Percentiles rank a stretch among this genome's conserved stretches.
Conservation (phyloP, 1,284 basidiomycete species). For the Pseudozyma thailandica region DNA sequence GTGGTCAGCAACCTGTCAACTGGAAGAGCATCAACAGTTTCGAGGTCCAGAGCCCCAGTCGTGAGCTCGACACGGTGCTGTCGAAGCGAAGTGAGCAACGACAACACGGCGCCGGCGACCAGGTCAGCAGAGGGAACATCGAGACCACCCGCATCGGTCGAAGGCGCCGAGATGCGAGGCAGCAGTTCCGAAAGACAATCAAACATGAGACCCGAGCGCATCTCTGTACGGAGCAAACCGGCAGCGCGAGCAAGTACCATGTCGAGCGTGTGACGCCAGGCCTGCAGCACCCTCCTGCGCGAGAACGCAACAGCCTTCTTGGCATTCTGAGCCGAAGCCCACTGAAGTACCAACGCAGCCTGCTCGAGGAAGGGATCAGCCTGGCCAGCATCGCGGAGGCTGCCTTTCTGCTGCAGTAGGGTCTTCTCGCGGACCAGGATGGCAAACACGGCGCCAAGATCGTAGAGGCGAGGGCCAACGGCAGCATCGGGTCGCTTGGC, state of each 20-base stretch:
- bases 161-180: slow-evolving; percentile 53
- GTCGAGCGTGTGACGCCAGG: slow-evolving; percentile 64
- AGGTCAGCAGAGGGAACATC: slow-evolving; percentile 80
- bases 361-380: slow-evolving; percentile 59
- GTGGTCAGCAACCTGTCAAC: slow-evolving; percentile 79
- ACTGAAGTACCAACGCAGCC: slow-evolving; percentile 53
- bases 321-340: slow-evolving; percentile 62
- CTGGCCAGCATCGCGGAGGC: slow-evolving; percentile 45
- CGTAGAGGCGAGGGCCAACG: slow-evolving; percentile 80
- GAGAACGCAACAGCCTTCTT: slow-evolving; percentile 57
- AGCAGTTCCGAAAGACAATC: slow-evolving; percentile 62
- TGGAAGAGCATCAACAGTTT: slow-evolving; percentile 46
- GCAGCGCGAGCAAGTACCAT: slow-evolving; percentile 57
- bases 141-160: slow-evolving; percentile 43
- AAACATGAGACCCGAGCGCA: slow-evolving; percentile 56
- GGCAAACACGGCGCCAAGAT: slow-evolving; percentile 76
- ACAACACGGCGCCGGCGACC: slow-evolving; percentile 82
- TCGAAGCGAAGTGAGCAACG: slow-evolving; percentile 80
- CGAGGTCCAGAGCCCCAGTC: slow-evolving; percentile 57
- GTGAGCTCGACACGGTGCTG: slow-evolving; percentile 50
- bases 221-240: slow-evolving; percentile 56
- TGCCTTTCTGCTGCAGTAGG: slow-evolving; percentile 52
- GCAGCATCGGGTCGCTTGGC: slow-evolving; percentile 78
- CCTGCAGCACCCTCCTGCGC: slow-evolving; percentile 52
- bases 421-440: slow-evolving; percentile 52